Evolutionary conservation across 2,329 filamentous ascomycete genomes (phyloP), one percentile per base, ranked within the genome.

Genomic region (Sphaerulina vaccinii): DNA sequence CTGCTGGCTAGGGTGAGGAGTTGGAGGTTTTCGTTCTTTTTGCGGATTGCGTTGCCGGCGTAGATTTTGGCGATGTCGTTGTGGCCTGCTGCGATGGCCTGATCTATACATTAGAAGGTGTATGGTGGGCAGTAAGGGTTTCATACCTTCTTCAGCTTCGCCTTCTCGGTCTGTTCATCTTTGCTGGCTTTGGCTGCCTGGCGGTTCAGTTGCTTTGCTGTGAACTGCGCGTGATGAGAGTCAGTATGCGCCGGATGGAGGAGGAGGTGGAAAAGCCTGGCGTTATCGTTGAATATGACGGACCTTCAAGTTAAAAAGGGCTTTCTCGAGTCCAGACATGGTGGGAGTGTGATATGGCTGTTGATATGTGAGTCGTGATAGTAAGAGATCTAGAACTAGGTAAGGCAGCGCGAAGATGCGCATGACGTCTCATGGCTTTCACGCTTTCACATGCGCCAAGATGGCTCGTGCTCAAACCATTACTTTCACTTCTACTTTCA

Each of bases 251-350:
- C 49, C 29, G 18, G 37, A 9, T 39, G 32, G 29, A 16, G 38
- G 23, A 35, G 23, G 62, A 71, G 22, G 24, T 24, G n/a, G 13
- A 35, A 23, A 48, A 16, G 29, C 21, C 18, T 2, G 15, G 33
- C 5, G 21, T 11, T n/a, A 10, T 8, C 15, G 10, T 29, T 10
- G 41, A 9, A 18, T 7, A 7, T 23, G 18, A 55, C 67, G 44
- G 54, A 80, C 80, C 74, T 83, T 83, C 55, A 83, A 73, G 65
- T 83, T 82, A 71, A 83, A 82, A 35, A 83, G 75, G 19, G 80
- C 79, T 65, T 82, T 82, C 66, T 83, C 80, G 51, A 83, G 75
- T 55, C 80, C 80, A 24, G 80, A 82, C 80, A 83, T 83, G 45
- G 16, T 39, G 37, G 18, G 18, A 15, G 8, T 37, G 35, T 11